Evolutionary conservation across 2,329 filamentous ascomycete genomes (phyloP).

Genomic region (Cordyceps farinosa): DNA sequence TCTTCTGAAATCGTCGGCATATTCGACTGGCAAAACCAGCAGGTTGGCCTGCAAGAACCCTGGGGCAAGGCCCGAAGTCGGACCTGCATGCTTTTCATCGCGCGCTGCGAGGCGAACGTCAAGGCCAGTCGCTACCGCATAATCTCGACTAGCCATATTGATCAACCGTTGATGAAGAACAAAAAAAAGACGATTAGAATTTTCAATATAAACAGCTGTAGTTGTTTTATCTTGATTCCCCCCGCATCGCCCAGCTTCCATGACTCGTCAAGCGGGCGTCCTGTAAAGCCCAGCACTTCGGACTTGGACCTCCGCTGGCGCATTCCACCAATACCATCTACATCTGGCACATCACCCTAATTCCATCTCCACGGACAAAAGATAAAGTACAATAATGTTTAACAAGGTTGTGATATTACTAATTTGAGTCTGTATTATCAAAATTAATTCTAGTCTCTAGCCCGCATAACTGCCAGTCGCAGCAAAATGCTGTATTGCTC

Average conservation of each 20-base stretch:
- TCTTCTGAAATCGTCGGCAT: constrained; percentile 55
- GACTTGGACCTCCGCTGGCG: constrained; percentile 3
- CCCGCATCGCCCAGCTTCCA: neutral
- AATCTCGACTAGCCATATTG: constrained; percentile 1
- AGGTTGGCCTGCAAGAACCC: constrained; percentile 60
- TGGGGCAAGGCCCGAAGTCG: constrained; percentile 54
- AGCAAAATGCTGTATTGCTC: neutral
- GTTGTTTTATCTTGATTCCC: neutral
- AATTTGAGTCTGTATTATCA: constrained; percentile 6
- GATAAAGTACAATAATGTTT: neutral
- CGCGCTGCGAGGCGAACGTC: constrained; percentile 43
- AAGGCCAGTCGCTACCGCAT: constrained; percentile 27
- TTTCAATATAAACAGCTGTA: neutral
- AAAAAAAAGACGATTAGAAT: neutral
- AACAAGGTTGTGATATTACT: neutral
- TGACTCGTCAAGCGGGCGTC: neutral
- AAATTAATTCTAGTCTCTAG: neutral
- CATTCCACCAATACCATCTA: neutral
- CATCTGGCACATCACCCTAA: neutral
- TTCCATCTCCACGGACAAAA: neutral
- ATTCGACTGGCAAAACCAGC: constrained; percentile 53
- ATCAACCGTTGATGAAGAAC: no score
- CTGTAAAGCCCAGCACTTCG: neutral
- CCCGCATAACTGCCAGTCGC: neutral
- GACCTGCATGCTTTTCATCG: constrained; percentile 35